These are phyloP conservation scores for Schizochytrium sp. DNA, from an alignment of 108 stramenopile species.

Conservation along the genomic window DNA sequence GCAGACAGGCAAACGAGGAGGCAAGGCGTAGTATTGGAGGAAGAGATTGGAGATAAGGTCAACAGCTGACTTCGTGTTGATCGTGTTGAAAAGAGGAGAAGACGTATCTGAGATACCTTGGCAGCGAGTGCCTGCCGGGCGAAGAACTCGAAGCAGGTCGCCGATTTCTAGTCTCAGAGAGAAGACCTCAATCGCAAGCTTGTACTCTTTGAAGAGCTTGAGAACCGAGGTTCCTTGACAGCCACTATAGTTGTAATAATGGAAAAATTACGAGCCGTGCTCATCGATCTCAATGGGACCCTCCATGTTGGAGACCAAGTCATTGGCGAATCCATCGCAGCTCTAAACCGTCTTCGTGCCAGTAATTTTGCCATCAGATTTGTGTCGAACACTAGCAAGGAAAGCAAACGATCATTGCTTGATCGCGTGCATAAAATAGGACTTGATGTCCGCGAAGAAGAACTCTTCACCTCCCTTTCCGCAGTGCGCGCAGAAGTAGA, in stretches of 20 bases:
- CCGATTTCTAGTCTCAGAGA: too few relatives aligned
- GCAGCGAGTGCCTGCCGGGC: too few relatives aligned
- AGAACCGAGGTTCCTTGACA: neutral
- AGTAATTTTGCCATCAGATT: neutral
- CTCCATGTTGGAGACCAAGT: slow-evolving; percentile 42
- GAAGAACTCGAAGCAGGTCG: too few relatives aligned
- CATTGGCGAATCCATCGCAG: neutral
- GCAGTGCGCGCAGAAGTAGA: neutral
- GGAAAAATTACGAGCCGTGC: slow-evolving; percentile 60
- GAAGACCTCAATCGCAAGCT: too few relatives aligned
- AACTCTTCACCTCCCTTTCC: neutral
- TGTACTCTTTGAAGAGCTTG: neutral
- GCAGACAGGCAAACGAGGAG: too few relatives aligned
- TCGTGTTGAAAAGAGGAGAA: too few relatives aligned
- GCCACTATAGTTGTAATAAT: neutral
- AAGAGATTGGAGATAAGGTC: too few relatives aligned
- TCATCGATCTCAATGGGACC: slow-evolving; percentile 51
- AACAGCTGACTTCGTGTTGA: too few relatives aligned
- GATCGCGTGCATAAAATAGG: neutral
- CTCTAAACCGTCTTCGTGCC: neutral
- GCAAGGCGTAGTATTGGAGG: too few relatives aligned
- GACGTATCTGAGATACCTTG: too few relatives aligned
- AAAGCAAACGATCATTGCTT: neutral
- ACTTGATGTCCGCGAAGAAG: slow-evolving; percentile 13
- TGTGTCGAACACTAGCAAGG: slow-evolving; percentile 59